Base-by-base conservation (phyloP, 768 basidiomycete species). In the Lentinula lateritia region DNA sequence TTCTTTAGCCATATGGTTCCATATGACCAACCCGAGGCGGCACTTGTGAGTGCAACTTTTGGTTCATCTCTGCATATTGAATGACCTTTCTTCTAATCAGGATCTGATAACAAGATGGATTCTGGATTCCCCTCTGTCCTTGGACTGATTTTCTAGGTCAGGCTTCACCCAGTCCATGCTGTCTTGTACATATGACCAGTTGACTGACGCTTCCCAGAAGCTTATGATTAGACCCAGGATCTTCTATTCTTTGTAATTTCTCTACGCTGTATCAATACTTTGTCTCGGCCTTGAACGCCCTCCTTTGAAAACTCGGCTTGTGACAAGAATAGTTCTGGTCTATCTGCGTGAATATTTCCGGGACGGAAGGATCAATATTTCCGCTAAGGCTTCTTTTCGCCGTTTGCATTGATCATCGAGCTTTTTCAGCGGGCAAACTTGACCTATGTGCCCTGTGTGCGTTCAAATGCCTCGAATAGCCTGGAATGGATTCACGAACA, bases 11-110 rank as follows among this genome's bases (percentile, higher is more conserved):
- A 93, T 70, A 90, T 94, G 93, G 92, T 92, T 7, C 93, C 94
- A 5, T 87, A 81, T 68, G 93, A 98, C 73, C 93, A 95, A 69
- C 90, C 94, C 1, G 90, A 92, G 68, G 94, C 87, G 43, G 85
- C 93, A 50, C 75, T 93, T 70, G 93, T 89, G 67, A 53, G 86
- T 43, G 68, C 54, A 32, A 23, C n/a, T 45, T 58, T 13, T 28
- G 16, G 62, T 48, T 35, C 38, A 20, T 38, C 53, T 8, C 46
- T 18, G 38, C 12, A 18, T 28, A 58, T 23, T 54, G 58, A 20
- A 54, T 36, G 28, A 54, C 38, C 20, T 20, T 45, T 50, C 20
- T 58, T 46, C 43, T 53, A 34, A 52, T 62, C 41, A 87, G 86
- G 85, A 87, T 65, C 68, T 87, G 68, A 76, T 88, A 70, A 80